Evolutionary conservation across 2,329 filamentous ascomycete species (phyloP).

Genomic region (Cercospora sp.): DNA sequence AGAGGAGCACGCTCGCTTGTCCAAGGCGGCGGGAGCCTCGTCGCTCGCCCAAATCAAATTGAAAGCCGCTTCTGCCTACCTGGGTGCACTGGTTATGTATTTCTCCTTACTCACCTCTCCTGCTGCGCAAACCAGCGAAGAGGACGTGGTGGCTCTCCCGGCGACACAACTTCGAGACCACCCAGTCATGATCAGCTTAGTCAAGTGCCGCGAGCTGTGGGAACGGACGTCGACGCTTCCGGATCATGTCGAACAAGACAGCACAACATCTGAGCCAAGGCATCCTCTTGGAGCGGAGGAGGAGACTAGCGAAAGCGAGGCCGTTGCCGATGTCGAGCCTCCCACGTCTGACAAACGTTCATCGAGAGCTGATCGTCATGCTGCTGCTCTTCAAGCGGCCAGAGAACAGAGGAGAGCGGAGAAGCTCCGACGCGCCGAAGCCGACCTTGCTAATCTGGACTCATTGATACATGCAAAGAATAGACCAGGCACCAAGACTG

Average conservation of each 20-base stretch:
- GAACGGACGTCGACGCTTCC: constrained; percentile 66
- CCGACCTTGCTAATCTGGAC: constrained; percentile 72
- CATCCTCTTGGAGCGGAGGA: constrained; percentile 10
- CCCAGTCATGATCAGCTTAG: constrained; percentile 80
- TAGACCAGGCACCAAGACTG: constrained; percentile 21
- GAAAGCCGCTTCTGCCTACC: constrained; percentile 79
- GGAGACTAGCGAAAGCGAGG: constrained; percentile 15
- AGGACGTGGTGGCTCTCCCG: constrained; percentile 60
- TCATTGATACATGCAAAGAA: constrained; percentile 54
- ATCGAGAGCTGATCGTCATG: constrained; percentile 52
- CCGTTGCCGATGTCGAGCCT: constrained; percentile 13
- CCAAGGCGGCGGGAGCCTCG: constrained; percentile 14
- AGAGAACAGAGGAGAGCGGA: constrained; percentile 56
- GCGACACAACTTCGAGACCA: constrained; percentile 84
- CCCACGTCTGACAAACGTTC: constrained; percentile 44
- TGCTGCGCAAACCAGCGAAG: constrained; percentile 54
- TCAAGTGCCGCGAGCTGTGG: constrained; percentile 82
- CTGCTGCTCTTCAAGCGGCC: constrained; percentile 55
- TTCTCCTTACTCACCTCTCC: constrained; percentile 90
- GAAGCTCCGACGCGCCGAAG: constrained; percentile 59
- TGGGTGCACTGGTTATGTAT: constrained; percentile 87
- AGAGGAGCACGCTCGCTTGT: constrained; percentile 28
- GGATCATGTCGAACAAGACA: constrained; percentile 11
- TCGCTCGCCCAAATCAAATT: constrained; percentile 59
- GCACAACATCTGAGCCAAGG: background rate